These are phyloP conservation scores for Zygnema cylindricum DNA, from an alignment of 139 green algal species.

Conservation along the genomic window DNA sequence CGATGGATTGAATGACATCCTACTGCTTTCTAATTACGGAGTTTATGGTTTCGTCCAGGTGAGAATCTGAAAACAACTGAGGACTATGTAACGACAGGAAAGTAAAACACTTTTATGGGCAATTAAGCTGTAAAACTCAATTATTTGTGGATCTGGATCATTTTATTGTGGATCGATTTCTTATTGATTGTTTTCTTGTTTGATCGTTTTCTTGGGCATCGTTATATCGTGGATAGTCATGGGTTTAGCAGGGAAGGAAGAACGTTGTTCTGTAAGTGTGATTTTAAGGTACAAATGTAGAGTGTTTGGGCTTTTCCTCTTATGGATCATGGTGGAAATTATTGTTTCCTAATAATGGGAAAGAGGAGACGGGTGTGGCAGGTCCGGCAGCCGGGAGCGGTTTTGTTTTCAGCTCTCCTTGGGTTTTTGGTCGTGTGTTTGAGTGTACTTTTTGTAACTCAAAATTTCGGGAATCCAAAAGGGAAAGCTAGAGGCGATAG, in stretches of 20 bases:
- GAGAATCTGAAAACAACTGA: not conserved
- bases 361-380: too few species aligned
- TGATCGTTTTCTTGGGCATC: too few species aligned
- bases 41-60: slow-evolving; percentile 82
- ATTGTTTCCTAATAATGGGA: too few species aligned
- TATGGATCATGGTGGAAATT: too few species aligned
- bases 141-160: not conserved
- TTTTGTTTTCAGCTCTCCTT: slow-evolving; percentile 82
- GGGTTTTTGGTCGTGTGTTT: slow-evolving; percentile 84
- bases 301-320: too few species aligned
- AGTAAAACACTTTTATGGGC: not conserved
- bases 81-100: not conserved
- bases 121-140: not conserved
- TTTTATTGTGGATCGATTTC: not conserved
- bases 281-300: too few species aligned
- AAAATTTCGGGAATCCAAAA: slow-evolving; percentile 59
- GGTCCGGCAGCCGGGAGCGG: slow-evolving; percentile 72
- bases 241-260: too few species aligned
- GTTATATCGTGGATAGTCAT: too few species aligned
- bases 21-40: slow-evolving; percentile 73
- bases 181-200: not conserved
- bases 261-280: too few species aligned
- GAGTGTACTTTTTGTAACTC: slow-evolving; percentile 78
- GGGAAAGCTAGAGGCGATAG: not conserved
- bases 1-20: slow-evolving; percentile 86